phyloP scores from a whole-genome alignment of 202 grass and related monocot species.

The Eragrostis tef region DNA sequence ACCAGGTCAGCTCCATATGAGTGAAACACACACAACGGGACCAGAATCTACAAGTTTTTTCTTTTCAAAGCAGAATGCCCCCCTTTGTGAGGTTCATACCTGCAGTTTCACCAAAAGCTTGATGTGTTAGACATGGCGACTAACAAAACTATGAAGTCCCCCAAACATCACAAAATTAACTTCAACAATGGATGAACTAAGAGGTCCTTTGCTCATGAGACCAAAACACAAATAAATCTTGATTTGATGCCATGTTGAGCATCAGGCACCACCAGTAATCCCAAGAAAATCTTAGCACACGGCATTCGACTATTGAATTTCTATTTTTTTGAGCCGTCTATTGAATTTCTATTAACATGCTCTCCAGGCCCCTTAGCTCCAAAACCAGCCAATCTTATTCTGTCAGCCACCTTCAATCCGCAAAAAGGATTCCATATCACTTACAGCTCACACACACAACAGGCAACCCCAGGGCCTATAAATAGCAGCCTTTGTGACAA shows the following conservation, averaged over 20 bases:
- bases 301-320: not conserved
- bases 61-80: conserved; percentile 2
- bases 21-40: not conserved
- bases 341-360: too few species aligned
- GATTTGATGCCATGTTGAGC: not conserved
- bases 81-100: not conserved
- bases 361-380: conserved; percentile 33
- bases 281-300: conserved; percentile 19
- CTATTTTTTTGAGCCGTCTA: too few species aligned
- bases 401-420: conserved; percentile 31
- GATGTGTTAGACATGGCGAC: not conserved
- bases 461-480: conserved; percentile 48
- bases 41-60: not conserved
- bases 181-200: not conserved
- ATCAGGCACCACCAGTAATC: conserved; percentile 8
- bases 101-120: not conserved
- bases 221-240: not conserved
- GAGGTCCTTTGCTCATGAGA: not conserved
- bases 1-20: conserved; percentile 30
- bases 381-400: conserved; percentile 46
- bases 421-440: conserved; percentile 40
- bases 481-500: conserved; percentile 42
- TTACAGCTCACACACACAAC: conserved; percentile 36
- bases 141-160: not conserved
- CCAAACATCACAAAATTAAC: conserved; percentile 11